Conservation (phyloP, 306 rosid species). For the Neltuma alba region DNA sequence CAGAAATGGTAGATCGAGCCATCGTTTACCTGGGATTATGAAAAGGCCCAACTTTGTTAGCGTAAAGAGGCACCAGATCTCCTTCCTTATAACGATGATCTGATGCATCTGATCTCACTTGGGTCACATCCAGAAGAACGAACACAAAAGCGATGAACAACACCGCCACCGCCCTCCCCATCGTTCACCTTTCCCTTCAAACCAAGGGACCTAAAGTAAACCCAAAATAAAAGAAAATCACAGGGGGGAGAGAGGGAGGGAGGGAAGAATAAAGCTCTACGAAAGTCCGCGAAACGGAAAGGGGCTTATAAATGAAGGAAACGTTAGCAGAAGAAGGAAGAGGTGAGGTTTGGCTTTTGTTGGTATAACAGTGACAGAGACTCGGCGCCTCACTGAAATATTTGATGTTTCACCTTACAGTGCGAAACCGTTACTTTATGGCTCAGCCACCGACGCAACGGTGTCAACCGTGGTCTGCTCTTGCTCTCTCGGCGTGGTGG, state of each 20-base stretch:
- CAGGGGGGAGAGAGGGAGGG: neutral
- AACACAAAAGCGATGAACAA: conserved; percentile 20
- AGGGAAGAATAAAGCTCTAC: neutral
- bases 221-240: neutral
- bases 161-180: conserved; percentile 25
- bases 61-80: conserved; percentile 55
- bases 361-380: conserved; percentile 41
- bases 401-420: conserved; percentile 38
- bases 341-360: neutral
- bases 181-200: neutral
- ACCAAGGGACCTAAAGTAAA: neutral
- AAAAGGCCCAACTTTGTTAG: conserved; percentile 64
- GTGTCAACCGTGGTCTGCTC: neutral
- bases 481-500: neutral
- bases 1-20: neutral
- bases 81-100: conserved; percentile 55
- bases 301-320: conserved; percentile 32
- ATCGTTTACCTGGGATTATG: conserved; percentile 55
- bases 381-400: conserved; percentile 44
- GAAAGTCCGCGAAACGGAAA: neutral
- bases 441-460: conserved; percentile 21
- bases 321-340: neutral
- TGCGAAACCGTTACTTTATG: neutral
- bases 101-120: conserved; percentile 58
- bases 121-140: conserved; percentile 7